Percentiles rank a stretch among this genome's conserved stretches.
These are phyloP conservation scores for Aureobasidium vineae DNA, from an alignment of 2,329 filamentous ascomycete species.

Conservation along the genomic window DNA sequence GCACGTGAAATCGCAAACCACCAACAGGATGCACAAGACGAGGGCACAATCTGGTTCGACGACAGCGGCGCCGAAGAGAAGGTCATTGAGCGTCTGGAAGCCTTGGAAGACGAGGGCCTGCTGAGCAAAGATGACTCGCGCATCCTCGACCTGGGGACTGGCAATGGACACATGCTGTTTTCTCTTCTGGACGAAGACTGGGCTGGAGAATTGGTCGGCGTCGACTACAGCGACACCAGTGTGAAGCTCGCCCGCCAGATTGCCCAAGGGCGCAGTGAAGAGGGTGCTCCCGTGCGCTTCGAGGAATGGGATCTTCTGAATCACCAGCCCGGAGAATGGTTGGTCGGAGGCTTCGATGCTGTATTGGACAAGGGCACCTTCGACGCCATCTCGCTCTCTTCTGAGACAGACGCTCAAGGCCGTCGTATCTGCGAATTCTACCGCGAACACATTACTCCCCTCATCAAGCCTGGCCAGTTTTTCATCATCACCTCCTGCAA, in stretches of 20 bases:
- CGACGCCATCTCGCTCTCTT: conserved; percentile 81
- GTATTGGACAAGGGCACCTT: conserved; percentile 99
- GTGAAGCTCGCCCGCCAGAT: conserved; percentile 71
- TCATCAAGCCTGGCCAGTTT: conserved; percentile 69
- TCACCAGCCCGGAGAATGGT: conserved; percentile 53
- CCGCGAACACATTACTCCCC: conserved; percentile 61
- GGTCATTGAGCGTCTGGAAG: conserved; percentile 62
- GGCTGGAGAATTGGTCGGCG: conserved; percentile 70
- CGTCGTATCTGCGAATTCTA: conserved; percentile 73
- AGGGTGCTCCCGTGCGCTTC: conserved; percentile 47
- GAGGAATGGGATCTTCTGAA: conserved; percentile 53
- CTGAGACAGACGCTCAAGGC: conserved; percentile 52
- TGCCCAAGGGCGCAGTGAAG: conserved; percentile 30
- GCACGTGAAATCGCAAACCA: conserved; percentile 69
- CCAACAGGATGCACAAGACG: conserved; percentile 68
- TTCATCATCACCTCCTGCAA: conserved; percentile 94
- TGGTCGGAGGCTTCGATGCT: conserved; percentile 72
- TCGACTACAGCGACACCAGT: conserved; percentile 80
- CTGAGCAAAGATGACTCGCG: conserved; percentile 50
- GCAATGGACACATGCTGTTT: conserved; percentile 90
- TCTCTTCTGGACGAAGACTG: conserved; percentile 69
- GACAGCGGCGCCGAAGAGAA: conserved; percentile 85
- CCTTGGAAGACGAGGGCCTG: conserved; percentile 53
- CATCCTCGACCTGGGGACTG: conserved; percentile 86
- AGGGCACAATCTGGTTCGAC: conserved; percentile 94